Percentiles rank a stretch among this genome's conserved stretches.
Conservation (phyloP, 345 rosid species). For the Citropsis articulata region DNA sequence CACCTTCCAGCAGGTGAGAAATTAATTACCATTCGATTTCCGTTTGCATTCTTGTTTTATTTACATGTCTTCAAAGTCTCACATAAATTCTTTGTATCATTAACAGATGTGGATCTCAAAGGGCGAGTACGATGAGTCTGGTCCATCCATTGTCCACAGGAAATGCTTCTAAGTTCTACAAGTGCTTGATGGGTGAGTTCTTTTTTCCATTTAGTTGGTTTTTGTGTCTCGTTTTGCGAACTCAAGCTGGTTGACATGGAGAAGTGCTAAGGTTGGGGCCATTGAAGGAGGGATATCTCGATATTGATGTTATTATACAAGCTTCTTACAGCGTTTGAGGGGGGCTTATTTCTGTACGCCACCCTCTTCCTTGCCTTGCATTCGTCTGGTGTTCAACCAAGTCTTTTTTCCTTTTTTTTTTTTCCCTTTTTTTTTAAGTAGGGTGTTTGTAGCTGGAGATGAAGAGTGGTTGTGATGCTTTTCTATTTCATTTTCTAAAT, state of each 20-base stretch:
- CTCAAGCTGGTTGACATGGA: conserved; percentile 28
- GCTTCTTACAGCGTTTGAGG: conserved; percentile 11
- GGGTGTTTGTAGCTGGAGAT: conserved; percentile 48
- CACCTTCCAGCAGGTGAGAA: conserved; percentile 59
- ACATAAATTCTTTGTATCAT: conserved; percentile 1
- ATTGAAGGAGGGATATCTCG: conserved; percentile 21
- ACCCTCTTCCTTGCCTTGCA: conserved; percentile 22
- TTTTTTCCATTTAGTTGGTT: conserved; percentile 42
- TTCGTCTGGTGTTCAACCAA: conserved; percentile 28
- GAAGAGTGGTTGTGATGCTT: conserved; percentile 53
- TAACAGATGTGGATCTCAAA: conserved; percentile 66
- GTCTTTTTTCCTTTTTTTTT: background rate
- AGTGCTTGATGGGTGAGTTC: conserved; percentile 41
- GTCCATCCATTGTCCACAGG: conserved; percentile 72
- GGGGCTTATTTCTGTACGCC: conserved; percentile 15
- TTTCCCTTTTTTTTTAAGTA: conserved; percentile 14
- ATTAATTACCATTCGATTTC: background rate
- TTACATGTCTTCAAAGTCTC: background rate
- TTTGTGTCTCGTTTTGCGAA: conserved; percentile 35
- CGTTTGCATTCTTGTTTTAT: background rate
- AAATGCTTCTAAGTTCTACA: conserved; percentile 49
- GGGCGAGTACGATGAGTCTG: conserved; percentile 62
- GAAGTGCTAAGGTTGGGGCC: conserved; percentile 21
- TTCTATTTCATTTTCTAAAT: conserved; percentile 12
- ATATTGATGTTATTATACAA: conserved; percentile 21